Evolutionary conservation across 352 stramenopile genomes (phyloP), one percentile per base, ranked within the genome.

Genomic region (Globisporangium sylvaticum): DNA sequence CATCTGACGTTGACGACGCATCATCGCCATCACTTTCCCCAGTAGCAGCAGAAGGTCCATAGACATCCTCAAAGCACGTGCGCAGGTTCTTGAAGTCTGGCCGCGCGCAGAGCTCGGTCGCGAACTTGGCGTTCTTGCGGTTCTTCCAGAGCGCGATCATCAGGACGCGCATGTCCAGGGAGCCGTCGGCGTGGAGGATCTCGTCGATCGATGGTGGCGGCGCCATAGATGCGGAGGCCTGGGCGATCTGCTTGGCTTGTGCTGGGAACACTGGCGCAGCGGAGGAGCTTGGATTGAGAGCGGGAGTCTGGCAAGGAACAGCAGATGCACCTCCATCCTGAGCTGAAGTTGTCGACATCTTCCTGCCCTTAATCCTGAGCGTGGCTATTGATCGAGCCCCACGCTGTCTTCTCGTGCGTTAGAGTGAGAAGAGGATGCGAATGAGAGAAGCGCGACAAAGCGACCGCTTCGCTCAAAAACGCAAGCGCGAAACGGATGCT

Each of bases 21-120:
- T 48, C 58, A 22, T 58, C 59, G 73, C 66, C 59, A 14, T 77
- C 84, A 48, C 76, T 77, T 5, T 79, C 72, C 32, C 58, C 62
- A 39, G 79, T 70, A 59, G 95, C 88, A 2, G 18, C 5, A 6
- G 71, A 80, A 6, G 74, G 72, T 3, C 92, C 94, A 60, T 99
- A 99, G 6, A 92, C 81, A 52, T 90, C 74, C 66, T 98, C 83
- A 85, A 99, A 99, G 71, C 98, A 74, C 80, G 94, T 67, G 74
- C 91, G 70, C 2, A 99, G 80, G 62, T 90, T 92, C 61, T 87
- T 94, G 48, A 94, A 94, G 5, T 81, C 87, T n/a, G n/a, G 74
- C 9, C 84, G 81, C 8, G 81, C 66, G 52, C 87, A 92, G 29
- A 94, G 67, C 57, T 88, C 79, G 24, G 63, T 64, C 24, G 79